phyloP scores from a whole-genome alignment of 208 protist species.

The Acanthamoeba comandoni region DNA sequence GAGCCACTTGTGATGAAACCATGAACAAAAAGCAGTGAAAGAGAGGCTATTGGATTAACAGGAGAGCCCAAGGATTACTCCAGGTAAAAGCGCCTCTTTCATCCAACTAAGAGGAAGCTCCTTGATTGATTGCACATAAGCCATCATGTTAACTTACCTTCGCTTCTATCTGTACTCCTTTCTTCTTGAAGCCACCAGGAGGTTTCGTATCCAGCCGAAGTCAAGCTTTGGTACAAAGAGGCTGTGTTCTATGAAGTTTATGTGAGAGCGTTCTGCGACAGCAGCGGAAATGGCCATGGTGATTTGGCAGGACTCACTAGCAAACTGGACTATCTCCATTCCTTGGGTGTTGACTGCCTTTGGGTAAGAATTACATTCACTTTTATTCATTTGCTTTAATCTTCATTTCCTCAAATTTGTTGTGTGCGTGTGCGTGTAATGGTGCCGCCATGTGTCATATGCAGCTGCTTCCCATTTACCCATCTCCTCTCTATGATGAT shows the following conservation, averaged over 20 bases:
- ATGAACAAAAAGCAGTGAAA: too few relatives aligned
- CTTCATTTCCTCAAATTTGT: too few relatives aligned
- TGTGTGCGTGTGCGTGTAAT: too few relatives aligned
- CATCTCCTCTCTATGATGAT: slow-evolving; percentile 85
- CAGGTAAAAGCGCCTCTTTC: too few relatives aligned
- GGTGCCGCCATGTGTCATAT: too few relatives aligned
- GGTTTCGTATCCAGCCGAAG: slow-evolving; percentile 49
- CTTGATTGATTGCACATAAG: too few relatives aligned
- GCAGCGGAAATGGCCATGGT: slow-evolving; percentile 82
- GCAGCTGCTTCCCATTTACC: slow-evolving; percentile 84
- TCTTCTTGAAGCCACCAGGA: slow-evolving; percentile 29
- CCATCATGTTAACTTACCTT: too few relatives aligned
- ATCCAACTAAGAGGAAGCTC: too few relatives aligned
- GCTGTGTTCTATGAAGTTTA: slow-evolving; percentile 84
- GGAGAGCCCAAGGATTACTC: too few relatives aligned
- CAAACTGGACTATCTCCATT: slow-evolving; percentile 85
- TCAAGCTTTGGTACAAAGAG: slow-evolving; percentile 82
- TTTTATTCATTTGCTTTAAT: neutral
- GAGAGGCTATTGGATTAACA: too few relatives aligned
- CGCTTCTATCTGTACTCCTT: too few relatives aligned
- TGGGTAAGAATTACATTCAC: slow-evolving; percentile 70
- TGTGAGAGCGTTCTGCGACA: slow-evolving; percentile 83
- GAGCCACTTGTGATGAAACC: too few relatives aligned
- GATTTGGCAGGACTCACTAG: slow-evolving; percentile 83
- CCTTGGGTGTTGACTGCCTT: slow-evolving; percentile 85